Conservation (phyloP, 768 basidiomycete genomes). For the Collybiopsis luxurians region DNA sequence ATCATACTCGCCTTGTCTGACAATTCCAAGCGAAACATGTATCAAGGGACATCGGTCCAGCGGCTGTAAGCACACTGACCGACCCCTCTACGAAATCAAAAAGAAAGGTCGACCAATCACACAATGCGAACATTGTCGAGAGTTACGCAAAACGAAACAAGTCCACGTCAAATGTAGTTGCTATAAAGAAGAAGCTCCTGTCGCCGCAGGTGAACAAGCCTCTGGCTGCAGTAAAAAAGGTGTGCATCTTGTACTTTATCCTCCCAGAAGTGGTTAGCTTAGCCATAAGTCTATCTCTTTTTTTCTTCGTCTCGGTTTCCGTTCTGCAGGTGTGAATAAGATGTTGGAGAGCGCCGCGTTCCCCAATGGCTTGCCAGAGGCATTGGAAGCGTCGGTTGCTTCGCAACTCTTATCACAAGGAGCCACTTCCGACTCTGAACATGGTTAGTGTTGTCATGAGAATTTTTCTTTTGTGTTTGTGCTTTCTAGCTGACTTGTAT, state of each 20-base stretch:
- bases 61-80: slow-evolving; percentile 82
- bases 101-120: slow-evolving; percentile 91
- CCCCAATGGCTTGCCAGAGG: slow-evolving; percentile 72
- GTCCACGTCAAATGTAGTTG: slow-evolving; percentile 87
- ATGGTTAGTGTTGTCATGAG: slow-evolving; percentile 56
- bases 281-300: slow-evolving; percentile 41
- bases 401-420: slow-evolving; percentile 44
- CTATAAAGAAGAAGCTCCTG: slow-evolving; percentile 63
- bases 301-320: slow-evolving; percentile 19
- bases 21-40: slow-evolving; percentile 70
- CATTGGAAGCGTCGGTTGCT: slow-evolving; percentile 64
- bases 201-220: slow-evolving; percentile 47
- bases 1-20: slow-evolving; percentile 2
- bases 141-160: slow-evolving; percentile 81
- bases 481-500: slow-evolving; percentile 39
- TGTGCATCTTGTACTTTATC: slow-evolving; percentile 35
- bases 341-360: slow-evolving; percentile 73
- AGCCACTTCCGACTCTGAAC: slow-evolving; percentile 57
- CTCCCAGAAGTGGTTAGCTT: slow-evolving; percentile 28
- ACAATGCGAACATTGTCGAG: slow-evolving; percentile 86
- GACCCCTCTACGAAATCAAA: slow-evolving; percentile 89
- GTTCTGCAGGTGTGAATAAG: slow-evolving; percentile 49
- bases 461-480: no score
- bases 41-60: slow-evolving; percentile 94
- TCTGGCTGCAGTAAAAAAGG: slow-evolving; percentile 57